Base-by-base conservation (phyloP, 2,329 filamentous ascomycete species). In the Huntiella omanensis region DNA sequence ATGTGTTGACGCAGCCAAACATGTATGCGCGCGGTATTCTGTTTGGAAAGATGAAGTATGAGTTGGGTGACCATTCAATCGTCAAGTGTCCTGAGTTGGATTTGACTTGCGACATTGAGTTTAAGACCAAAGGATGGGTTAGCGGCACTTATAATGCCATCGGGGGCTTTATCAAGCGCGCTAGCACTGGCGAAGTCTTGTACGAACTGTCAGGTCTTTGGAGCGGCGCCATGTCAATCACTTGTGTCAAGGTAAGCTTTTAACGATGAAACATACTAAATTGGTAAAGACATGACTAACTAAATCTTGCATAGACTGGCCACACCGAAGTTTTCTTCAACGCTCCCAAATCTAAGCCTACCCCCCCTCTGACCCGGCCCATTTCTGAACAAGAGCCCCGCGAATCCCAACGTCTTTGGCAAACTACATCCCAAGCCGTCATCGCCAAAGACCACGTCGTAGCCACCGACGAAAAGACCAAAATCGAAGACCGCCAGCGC, bases 1-100 rank as follows among this genome's bases (percentile, higher is more conserved):
- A 94, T 62, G 83, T 92, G 57, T 64, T 96, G 45, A 96, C 91
- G 4, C 91, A 98, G 58, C 91, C 91, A 13, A 98, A 98, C 66
- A 98, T 98, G 86, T 98, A 98, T 61, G 91, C 88, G 16, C 76
- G 91, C 51, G 88, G 91, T 33, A 96, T 98, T 50, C 69, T 98
- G 6, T 95, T 98, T 57, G 91, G 91, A 41, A 96, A 95, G 62
- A 96, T 98, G 91, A 96, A 95, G 62, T 98, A 96, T 62, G 91
- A 98, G 65, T 75, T 98, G 5, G 91, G 88, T 52, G 88, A 96
- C 60, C 87, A 94, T 65, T 94, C 87, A 59, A 84, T 86, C 55
- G 83, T 98, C 15, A 75, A 80, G 53, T 96, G 91, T 60, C 85
- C 88, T 0, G 88, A 96, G 60, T 73, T 85, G 13, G 80, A 86